These are phyloP conservation scores for Neocallimastix lanati DNA, from an alignment of 192 early-diverging fungal species.

Conservation along the genomic window DNA sequence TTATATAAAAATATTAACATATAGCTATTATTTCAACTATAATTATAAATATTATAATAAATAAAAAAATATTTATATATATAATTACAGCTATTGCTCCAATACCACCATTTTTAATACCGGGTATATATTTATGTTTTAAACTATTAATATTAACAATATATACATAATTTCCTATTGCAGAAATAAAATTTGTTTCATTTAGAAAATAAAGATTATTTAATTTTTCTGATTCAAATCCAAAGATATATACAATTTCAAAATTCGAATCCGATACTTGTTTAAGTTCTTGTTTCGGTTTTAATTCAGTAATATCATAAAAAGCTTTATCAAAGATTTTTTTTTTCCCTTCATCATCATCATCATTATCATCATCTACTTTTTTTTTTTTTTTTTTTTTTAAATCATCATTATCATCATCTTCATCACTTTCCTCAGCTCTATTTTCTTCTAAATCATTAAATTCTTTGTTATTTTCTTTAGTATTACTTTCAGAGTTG, in stretches of 20 bases:
- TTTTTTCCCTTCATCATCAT: neutral
- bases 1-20: too few relatives aligned
- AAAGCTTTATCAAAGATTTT: neutral
- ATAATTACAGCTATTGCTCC: constrained; percentile 25
- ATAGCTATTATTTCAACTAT: too few relatives aligned
- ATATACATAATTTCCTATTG: constrained; percentile 32
- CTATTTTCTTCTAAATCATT: too few relatives aligned
- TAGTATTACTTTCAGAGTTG: too few relatives aligned
- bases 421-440: neutral
- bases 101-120: constrained; percentile 27
- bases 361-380: neutral
- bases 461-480: too few relatives aligned
- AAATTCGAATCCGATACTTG: neutral
- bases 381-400: neutral
- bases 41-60: too few relatives aligned
- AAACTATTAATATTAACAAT: constrained; percentile 25
- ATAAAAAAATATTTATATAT: too few relatives aligned
- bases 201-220: constrained; percentile 30
- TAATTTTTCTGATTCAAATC: constrained; percentile 32
- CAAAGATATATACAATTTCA: constrained; percentile 24
- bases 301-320: neutral
- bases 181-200: constrained; percentile 18
- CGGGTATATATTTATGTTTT: constrained; percentile 24
- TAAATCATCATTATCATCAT: neutral
- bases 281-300: neutral